Evolutionary conservation across 1,139 yeast genomes (phyloP), one percentile per base, ranked within the genome.

Genomic region (Debaryomyces fabryi): DNA sequence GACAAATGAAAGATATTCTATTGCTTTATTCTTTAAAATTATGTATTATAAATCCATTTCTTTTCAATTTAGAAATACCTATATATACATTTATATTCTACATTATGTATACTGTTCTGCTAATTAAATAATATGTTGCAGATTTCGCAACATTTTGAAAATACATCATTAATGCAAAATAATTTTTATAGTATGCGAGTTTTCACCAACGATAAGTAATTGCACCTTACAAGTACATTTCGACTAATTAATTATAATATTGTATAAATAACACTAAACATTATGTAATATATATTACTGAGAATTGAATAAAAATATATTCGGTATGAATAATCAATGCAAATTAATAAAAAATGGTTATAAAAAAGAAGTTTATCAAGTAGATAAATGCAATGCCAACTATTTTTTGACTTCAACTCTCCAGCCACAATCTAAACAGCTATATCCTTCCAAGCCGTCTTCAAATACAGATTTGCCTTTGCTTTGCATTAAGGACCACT

Each of bases 401-500:
- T 49, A 63, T 49, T 58, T 60, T 44, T 68, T 72, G 18, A 75
- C 76, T 54, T 76, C 81, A 3, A 76, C 81, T 54, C 70, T 63
- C 65, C 69, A 65, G 4, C 76, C 89, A 70, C 96, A 88, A 54
- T 83, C 86, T 55, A 88, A 72, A 66, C 96, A 88, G 52, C 81
- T 72, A 61, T 74, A 83, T 29, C 81, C 78, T 44, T 67, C 71
- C 63, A 65, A 58, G 46, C 71, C 74, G 59, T 81, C 76, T 25
- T 75, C 80, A 48, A 75, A 73, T 30, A 55, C 52, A 29, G 58
- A 57, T 49, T 74, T 76, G 1, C 89, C 90, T 57, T 84, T 77
- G 56, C 82, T 80, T 64, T 86, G 88, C 96, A 92, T 91, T 32
- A 89, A 74, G 15, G 89, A 81, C 90, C 97, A 88, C 70, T 93